Base-by-base conservation (phyloP, 768 basidiomycete species). In the Megacollybia marginata region DNA sequence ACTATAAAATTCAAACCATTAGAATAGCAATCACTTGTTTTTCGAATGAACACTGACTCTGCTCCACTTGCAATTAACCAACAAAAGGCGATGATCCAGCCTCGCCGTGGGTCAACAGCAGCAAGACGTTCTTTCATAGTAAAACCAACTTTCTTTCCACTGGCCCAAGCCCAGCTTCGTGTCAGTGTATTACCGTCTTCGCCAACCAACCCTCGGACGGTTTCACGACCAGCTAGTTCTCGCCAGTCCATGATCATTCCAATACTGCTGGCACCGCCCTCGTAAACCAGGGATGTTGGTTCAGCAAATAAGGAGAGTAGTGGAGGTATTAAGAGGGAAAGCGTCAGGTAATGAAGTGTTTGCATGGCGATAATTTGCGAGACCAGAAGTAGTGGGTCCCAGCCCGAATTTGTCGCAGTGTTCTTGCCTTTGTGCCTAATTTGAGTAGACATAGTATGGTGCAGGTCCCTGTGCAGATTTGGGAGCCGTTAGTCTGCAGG, bases 161-260 rank as follows among this genome's bases (percentile, higher is more conserved):
- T 82, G 59, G 83, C 83, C 88, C 91, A 92, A 5, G 82, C 85
- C 58, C 87, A 83, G 40, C 79, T 72, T 59, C 82, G 79, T 34
- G 80, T 68, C 23, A 28, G 23, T 28, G 23, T 28, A 28, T 28
- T 28, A 2, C 23, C 23, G 40, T 80, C 78, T 48, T 78, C 78
- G 15, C 81, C 84, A 19, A 80, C 76, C 49, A 81, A 65, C 23
- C 79, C 79, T 49, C 76, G 78, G 18, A 87, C 80, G 0, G 92
- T 93, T 4, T 88, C 82, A 47, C 79, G 69, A 4, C 92, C 88
- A 1, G 93, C 88, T 81, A 99, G 85, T 65, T 97, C 89, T 43
- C 92, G 77, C 96, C 96, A 99, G 68, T 98, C 94, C 84, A 99
- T 92, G 34, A 98, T 72, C 85, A 92, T 90, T 3, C 85, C 87